A percentile compares a stretch with the other conserved stretches of the same genome.
Evolutionary conservation across 495 filamentous ascomycete species (phyloP).

Genomic region (Hypoxylon fuscum): DNA sequence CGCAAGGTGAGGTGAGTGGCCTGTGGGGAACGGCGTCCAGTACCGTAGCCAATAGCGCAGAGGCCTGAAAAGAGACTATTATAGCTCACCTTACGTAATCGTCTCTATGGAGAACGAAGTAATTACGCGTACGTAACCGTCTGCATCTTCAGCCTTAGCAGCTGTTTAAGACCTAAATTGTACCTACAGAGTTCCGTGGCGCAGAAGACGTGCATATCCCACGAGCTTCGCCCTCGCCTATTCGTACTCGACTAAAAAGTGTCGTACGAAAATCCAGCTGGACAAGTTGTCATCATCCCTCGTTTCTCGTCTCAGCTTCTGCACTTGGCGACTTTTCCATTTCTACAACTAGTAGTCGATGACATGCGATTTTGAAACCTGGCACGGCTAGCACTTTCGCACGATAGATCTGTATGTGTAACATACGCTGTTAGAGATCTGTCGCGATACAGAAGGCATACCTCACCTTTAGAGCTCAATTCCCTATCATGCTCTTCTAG

Average conservation of each 20-base stretch:
- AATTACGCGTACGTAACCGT: slow-evolving; percentile 37
- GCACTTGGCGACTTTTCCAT: background rate
- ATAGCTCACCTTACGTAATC: too few relatives aligned
- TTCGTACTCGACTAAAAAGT: background rate
- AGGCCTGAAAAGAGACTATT: slow-evolving; percentile 5
- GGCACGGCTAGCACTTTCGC: background rate
- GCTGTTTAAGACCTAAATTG: slow-evolving; percentile 39
- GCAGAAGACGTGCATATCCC: slow-evolving; percentile 38
- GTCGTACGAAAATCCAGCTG: background rate
- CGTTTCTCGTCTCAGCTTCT: background rate
- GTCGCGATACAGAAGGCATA: background rate
- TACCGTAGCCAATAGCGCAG: slow-evolving; percentile 9
- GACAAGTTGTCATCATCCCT: background rate
- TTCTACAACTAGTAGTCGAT: background rate
- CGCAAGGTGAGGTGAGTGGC: background rate
- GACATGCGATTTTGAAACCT: background rate
- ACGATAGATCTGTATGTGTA: background rate
- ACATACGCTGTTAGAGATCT: background rate
- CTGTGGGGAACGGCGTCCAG: slow-evolving; percentile 4
- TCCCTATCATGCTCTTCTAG: slow-evolving; percentile 20
- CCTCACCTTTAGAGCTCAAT: background rate
- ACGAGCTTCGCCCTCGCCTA: background rate
- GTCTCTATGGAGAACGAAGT: too few relatives aligned
- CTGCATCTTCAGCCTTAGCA: slow-evolving; percentile 30
- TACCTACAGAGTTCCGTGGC: slow-evolving; percentile 40